Conservation (phyloP, 164 flowering plant species). For the Pachysandra terminalis region DNA sequence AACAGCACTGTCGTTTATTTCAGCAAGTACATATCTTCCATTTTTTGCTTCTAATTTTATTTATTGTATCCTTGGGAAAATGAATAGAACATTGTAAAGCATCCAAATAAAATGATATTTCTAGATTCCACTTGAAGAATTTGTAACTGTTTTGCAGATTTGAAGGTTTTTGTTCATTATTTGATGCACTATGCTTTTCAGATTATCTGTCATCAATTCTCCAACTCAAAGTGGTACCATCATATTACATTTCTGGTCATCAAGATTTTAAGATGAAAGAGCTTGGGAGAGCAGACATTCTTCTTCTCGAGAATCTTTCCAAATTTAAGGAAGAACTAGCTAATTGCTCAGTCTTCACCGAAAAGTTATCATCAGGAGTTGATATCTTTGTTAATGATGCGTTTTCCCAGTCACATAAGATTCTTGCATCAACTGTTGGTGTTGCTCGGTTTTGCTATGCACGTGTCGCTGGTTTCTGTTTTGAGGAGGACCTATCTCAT, state of each 20-base stretch:
- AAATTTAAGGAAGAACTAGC: conserved; percentile 55
- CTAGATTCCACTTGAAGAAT: no score
- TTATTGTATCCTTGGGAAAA: background rate
- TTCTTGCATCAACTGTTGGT: conserved; percentile 88
- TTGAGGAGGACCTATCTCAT: conserved; percentile 56
- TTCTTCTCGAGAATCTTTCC: conserved; percentile 71
- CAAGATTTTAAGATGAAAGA: conserved; percentile 23
- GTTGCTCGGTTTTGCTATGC: conserved; percentile 61
- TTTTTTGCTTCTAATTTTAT: background rate
- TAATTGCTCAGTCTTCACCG: conserved; percentile 55
- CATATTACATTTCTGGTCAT: conserved; percentile 24
- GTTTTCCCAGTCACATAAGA: conserved; percentile 71
- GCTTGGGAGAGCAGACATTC: conserved; percentile 29
- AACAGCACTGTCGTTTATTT: background rate
- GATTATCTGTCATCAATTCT: conserved; percentile 65
- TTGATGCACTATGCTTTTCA: conserved; percentile 29
- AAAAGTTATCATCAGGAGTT: conserved; percentile 52
- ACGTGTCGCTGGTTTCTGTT: conserved; percentile 71
- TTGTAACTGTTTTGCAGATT: background rate
- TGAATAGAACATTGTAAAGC: no score
- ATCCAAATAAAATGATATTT: no score
- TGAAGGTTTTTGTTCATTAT: conserved; percentile 15
- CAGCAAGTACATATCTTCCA: background rate
- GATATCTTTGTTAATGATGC: conserved; percentile 89
- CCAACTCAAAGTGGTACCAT: conserved; percentile 47